A percentile compares a stretch with the other conserved stretches of the same genome.
Conservation (phyloP, 2,329 filamentous ascomycete genomes). For the Alternaria angustiovoidea region DNA sequence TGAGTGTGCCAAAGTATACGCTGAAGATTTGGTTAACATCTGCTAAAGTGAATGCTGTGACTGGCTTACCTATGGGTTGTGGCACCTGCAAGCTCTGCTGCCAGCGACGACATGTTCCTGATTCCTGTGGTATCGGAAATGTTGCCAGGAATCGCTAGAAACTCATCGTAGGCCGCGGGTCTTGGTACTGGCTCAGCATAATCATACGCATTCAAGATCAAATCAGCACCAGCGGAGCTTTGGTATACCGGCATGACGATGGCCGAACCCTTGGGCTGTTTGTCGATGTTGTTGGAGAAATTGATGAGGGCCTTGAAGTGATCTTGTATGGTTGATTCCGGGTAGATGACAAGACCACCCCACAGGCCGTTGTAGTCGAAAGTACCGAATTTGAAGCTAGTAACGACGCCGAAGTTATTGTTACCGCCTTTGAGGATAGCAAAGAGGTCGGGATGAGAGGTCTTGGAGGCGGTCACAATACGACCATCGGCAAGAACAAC, state of each 20-base stretch:
- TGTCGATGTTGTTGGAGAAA: constrained; percentile 28
- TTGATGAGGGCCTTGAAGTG: constrained; percentile 35
- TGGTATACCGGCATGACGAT: constrained; percentile 33
- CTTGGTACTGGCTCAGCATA: constrained; percentile 28
- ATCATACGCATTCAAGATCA: constrained; percentile 35
- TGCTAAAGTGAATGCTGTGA: background rate
- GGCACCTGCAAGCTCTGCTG: constrained; percentile 25
- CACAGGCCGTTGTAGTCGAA: constrained; percentile 40
- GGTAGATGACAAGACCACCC: constrained; percentile 45
- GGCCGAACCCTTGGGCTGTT: constrained; percentile 25
- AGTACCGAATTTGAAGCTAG: constrained; percentile 34
- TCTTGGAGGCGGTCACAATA: constrained; percentile 31
- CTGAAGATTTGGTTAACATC: constrained; percentile 3
- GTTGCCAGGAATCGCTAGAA: constrained; percentile 35
- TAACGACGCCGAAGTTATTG: constrained; percentile 49
- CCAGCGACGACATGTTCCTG: constrained; percentile 35
- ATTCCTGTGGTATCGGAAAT: constrained; percentile 33
- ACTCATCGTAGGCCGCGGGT: constrained; percentile 32
- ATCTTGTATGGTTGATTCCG: constrained; percentile 22
- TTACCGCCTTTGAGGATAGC: constrained; percentile 45
- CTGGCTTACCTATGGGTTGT: constrained; percentile 24
- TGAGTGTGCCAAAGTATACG: constrained; percentile 36
- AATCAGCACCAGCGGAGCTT: constrained; percentile 17
- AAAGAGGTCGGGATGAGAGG: constrained; percentile 38
- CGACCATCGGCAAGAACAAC: constrained; percentile 45